phyloP scores from a whole-genome alignment of 257 asterid genomes.

The Apocynum venetum region DNA sequence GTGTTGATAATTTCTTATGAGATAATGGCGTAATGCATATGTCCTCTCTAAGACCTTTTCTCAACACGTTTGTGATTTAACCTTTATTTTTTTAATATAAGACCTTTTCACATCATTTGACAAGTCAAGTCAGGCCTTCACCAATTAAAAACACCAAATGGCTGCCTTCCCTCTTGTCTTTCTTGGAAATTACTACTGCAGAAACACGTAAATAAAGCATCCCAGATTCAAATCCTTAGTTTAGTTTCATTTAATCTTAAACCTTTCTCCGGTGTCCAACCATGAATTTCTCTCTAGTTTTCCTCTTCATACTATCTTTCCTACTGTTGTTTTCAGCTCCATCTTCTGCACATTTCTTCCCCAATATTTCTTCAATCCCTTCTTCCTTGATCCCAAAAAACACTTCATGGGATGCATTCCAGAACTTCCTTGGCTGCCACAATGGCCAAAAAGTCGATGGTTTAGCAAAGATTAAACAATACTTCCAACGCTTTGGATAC shows the following conservation, averaged over 20 bases:
- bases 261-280: neutral
- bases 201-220: neutral
- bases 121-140: neutral
- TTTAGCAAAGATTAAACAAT: constrained; percentile 46
- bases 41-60: neutral
- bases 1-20: no score
- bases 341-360: constrained; percentile 53
- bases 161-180: neutral
- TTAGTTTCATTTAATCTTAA: neutral
- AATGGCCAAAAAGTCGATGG: constrained; percentile 48
- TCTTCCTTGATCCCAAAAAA: constrained; percentile 34
- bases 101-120: neutral
- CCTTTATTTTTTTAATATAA: no score
- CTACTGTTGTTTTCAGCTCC: constrained; percentile 18
- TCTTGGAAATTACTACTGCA: neutral
- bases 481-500: constrained; percentile 69
- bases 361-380: constrained; percentile 54
- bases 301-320: constrained; percentile 4
- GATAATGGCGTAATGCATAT: no score
- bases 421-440: constrained; percentile 45
- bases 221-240: neutral
- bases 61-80: neutral
- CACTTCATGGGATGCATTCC: constrained; percentile 57
- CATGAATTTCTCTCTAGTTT: constrained; percentile 23
- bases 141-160: neutral